Conservation (phyloP, 306 rosid genomes). For the Prinsepia uniflora region DNA sequence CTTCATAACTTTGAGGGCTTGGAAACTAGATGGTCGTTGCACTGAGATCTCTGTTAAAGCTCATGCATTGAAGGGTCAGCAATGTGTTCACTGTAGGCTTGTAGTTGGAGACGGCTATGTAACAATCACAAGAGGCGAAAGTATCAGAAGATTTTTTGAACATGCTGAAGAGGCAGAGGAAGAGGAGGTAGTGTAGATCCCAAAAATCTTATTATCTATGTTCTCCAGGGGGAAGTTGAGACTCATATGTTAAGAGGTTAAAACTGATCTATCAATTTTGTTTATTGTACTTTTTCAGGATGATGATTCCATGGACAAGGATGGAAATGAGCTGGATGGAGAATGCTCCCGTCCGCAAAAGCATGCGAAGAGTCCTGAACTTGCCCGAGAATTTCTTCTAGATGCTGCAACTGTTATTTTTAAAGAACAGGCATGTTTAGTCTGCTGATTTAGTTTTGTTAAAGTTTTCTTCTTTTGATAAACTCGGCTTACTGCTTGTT, state of each 20-base stretch:
- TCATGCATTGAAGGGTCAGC: slow-evolving; percentile 88
- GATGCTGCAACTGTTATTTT: slow-evolving; percentile 98
- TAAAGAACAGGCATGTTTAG: slow-evolving; percentile 79
- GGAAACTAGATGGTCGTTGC: slow-evolving; percentile 91
- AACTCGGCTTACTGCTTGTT: not conserved
- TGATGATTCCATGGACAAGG: slow-evolving; percentile 92
- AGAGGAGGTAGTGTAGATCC: slow-evolving; percentile 77
- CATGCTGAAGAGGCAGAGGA: slow-evolving; percentile 99
- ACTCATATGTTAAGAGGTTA: slow-evolving; percentile 9
- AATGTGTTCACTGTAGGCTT: slow-evolving; percentile 93
- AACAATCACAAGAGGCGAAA: slow-evolving; percentile 89
- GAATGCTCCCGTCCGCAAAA: slow-evolving; percentile 99
- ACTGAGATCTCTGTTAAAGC: slow-evolving; percentile 92
- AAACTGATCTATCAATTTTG: slow-evolving; percentile 17
- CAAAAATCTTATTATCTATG: slow-evolving; percentile 22
- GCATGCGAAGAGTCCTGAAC: slow-evolving; percentile 99
- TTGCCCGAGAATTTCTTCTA: slow-evolving; percentile 93
- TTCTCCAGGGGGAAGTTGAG: slow-evolving; percentile 4
- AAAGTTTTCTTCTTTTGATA: slow-evolving; percentile 3
- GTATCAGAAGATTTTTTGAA: slow-evolving; percentile 87
- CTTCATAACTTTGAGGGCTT: slow-evolving; percentile 85
- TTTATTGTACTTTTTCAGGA: slow-evolving; percentile 50
- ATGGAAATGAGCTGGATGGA: slow-evolving; percentile 91
- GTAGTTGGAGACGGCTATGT: slow-evolving; percentile 87
- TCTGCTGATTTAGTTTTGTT: slow-evolving; percentile 14